phyloP scores from a whole-genome alignment of 768 basidiomycete genomes.

The Pholiota molesta region DNA sequence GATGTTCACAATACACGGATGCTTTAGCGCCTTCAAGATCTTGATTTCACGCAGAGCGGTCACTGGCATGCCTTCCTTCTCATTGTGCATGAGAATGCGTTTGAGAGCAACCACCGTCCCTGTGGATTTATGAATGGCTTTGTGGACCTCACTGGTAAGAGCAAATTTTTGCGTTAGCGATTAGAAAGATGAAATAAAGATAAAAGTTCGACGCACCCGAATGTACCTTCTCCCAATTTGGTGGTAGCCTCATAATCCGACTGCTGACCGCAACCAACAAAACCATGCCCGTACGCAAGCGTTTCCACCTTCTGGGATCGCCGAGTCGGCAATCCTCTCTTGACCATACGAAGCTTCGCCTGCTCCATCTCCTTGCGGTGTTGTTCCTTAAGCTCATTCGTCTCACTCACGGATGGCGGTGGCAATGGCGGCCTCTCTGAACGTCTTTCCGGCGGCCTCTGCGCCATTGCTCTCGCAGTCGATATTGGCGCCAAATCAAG shows the following conservation, averaged over 20 bases:
- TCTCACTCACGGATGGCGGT: conserved; percentile 5
- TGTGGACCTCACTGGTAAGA: conserved; percentile 80
- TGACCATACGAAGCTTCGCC: conserved; percentile 26
- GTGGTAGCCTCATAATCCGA: conserved; percentile 79
- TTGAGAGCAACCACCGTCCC: conserved; percentile 82
- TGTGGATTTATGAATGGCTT: conserved; percentile 69
- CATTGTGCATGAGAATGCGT: conserved; percentile 94
- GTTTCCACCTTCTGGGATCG: conserved; percentile 67
- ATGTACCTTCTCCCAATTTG: conserved; percentile 96
- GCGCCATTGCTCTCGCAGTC: conserved; percentile 23
- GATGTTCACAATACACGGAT: conserved; percentile 85
- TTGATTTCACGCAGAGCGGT: conserved; percentile 97
- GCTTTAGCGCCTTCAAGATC: conserved; percentile 87
- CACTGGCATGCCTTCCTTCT: conserved; percentile 96
- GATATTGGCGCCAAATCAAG: conserved; percentile 20
- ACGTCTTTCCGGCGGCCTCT: conserved; percentile 8
- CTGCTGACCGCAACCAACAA: conserved; percentile 72
- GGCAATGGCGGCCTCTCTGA: conserved; percentile 8
- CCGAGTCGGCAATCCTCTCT: conserved; percentile 46
- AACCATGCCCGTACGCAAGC: conserved; percentile 65
- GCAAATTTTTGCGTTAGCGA: conserved; percentile 12
- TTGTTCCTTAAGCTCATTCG: conserved; percentile 4
- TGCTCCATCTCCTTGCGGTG: conserved; percentile 27
- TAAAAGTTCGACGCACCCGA: conserved; percentile 69
- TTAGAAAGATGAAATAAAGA: conserved; percentile 8